These are phyloP conservation scores for Nannochloris sp. DNA, from an alignment of 139 green algal species.

Conservation along the genomic window DNA sequence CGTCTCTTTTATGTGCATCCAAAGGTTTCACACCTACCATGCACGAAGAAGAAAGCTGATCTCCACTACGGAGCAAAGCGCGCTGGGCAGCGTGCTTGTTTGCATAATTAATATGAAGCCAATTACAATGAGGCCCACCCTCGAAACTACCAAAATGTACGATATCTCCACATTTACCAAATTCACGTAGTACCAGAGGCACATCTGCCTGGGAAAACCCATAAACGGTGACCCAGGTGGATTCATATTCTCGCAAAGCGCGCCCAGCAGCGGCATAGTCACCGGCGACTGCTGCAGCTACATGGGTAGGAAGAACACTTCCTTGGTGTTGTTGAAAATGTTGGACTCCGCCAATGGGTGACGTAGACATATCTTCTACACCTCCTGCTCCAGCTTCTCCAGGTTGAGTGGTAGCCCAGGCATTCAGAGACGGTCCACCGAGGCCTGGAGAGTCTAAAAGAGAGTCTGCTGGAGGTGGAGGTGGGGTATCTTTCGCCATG, in stretches of 20 bases:
- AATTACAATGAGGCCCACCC: conserved; percentile 28
- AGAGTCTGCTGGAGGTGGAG: conserved; percentile 23
- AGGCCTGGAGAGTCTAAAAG: conserved; percentile 21
- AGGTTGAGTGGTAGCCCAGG: neutral
- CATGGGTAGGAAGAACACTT: neutral
- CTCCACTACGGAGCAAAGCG: conserved; percentile 35
- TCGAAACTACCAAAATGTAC: conserved; percentile 34
- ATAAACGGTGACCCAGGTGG: conserved; percentile 48
- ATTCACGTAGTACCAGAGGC: conserved; percentile 31
- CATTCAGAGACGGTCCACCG: neutral
- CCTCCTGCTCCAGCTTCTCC: neutral
- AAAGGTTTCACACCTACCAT: conserved; percentile 48
- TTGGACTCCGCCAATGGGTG: neutral
- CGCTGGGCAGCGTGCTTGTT: conserved; percentile 40
- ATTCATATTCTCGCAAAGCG: conserved; percentile 10
- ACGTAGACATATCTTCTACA: neutral
- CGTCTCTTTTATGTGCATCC: conserved; percentile 4
- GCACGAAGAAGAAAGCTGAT: conserved; percentile 16
- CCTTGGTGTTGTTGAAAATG: conserved; percentile 2
- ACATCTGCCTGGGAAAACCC: conserved; percentile 27
- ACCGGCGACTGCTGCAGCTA: neutral
- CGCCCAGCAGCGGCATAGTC: neutral
- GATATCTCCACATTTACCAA: conserved; percentile 35
- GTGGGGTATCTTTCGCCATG: conserved; percentile 18
- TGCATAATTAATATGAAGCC: conserved; percentile 45